These are phyloP conservation scores for Gyromitra esculenta DNA, from an alignment of 2,329 filamentous ascomycete genomes.

Conservation along the genomic window DNA sequence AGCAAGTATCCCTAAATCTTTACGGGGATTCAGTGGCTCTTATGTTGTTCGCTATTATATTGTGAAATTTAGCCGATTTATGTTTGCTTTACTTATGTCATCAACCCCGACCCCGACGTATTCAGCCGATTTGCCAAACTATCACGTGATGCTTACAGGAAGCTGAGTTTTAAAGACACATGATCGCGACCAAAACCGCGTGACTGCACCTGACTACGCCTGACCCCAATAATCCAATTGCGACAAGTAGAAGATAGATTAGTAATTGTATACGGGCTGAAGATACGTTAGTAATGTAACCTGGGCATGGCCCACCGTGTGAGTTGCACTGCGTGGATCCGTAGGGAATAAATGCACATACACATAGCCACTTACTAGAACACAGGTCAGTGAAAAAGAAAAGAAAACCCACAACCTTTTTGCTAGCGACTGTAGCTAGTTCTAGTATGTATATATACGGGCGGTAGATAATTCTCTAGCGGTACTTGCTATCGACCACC, in stretches of 20 bases:
- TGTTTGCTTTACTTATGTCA: no score
- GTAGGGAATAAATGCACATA: neutral
- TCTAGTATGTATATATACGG: neutral
- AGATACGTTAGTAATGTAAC: neutral
- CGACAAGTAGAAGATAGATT: neutral
- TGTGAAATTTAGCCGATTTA: no score
- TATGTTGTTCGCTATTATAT: neutral
- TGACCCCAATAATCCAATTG: neutral
- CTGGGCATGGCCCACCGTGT: neutral
- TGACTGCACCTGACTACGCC: neutral
- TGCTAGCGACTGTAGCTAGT: neutral
- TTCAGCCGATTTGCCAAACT: neutral
- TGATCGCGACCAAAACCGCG: neutral
- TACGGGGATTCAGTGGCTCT: no score
- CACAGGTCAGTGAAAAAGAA: neutral
- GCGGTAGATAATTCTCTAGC: neutral
- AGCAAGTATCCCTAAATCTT: no score
- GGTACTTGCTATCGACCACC: neutral
- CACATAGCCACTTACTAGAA: neutral
- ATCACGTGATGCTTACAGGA: neutral
- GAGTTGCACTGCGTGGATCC: neutral
- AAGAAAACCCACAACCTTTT: neutral
- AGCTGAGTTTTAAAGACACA: neutral
- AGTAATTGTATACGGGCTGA: neutral
- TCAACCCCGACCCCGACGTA: neutral